Evolutionary conservation across 352 stramenopile species (phyloP), one percentile per base, ranked within the genome.

Genomic region (Phytophthora ohioensis): DNA sequence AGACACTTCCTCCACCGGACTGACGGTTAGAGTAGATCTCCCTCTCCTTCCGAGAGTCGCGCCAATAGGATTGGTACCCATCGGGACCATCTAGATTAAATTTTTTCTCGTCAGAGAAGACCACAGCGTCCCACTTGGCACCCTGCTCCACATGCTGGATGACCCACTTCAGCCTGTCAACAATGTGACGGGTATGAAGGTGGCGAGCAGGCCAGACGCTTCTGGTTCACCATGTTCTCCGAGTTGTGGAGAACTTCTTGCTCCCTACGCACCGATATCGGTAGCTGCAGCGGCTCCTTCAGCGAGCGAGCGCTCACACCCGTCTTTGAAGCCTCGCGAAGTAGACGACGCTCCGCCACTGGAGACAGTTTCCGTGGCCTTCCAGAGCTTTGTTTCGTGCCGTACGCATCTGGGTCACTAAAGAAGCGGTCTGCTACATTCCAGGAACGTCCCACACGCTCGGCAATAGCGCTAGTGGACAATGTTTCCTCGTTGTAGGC

Each of bases 211-310:
- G 39, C 54, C 4, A 42, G 7, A 6, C 38, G 54, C 41, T 62
- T 62, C 55, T 62, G 7, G 31, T 62, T 7, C 15, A 45, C 42
- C 41, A 62, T 51, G 17, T 59, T 47, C 17, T 59, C 38, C 9
- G 30, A 62, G 39, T 62, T 15, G 30, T 52, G 55, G 2, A 62
- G 30, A 5, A 62, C 55, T 8, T 62, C 55, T 15, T 62, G 55
- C 41, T 53, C 55, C 27, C 55, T 39, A 9, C 55, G 55, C 1
- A 53, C 55, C 0, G 55, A 62, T 5, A 53, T 62, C 0, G 41
- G 55, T 12, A 45, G 42, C 13, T 62, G 55, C 27, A 62, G 42
- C 31, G 11, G 5, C 3, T 62, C 55, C 35, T 62, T 62, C 4
- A 53, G n/a, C n/a, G 27, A 2, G 3, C 27, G 8, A 43, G 55